Base-by-base conservation (phyloP, 331 rosid genomes). In the Rhamnella rubrinervis region DNA sequence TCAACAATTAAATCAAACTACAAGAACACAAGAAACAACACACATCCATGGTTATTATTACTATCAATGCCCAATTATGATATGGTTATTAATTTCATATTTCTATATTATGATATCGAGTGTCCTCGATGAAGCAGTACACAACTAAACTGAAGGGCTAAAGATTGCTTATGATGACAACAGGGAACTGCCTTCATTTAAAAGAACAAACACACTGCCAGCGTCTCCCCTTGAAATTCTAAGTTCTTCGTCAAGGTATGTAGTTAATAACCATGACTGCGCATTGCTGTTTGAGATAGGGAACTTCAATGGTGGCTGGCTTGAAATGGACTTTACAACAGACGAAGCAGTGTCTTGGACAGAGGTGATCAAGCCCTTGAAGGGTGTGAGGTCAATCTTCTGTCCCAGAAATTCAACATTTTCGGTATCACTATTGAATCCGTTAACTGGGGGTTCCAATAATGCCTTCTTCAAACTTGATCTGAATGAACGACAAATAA, bases 371-470 rank as follows among this genome's bases (percentile, higher is more conserved):
- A 91, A 44, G 70, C 98, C 91, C 55, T 77, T 87, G 71, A 93
- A 79, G 28, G 92, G 91, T 14, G 96, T 53, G 3, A 93, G 84
- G 69, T 91, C 97, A 10, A 93, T 75, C 70, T 91, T 88, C 25
- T 91, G 95, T 41, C 98, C 98, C 23, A 93, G 55, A 76, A 88
- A 75, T 60, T 93, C 98, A 63, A 88, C 95, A 20, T 87, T 85
- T 61, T 93, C 97, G 1, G 98, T 70, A 93, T 62, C 80, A 69
- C 98, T 63, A 93, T 50, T 0, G 95, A 93, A 78, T 93, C 97
- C 12, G 96, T 93, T 55, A 93, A 81, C 51, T 93, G 97, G 16
- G 98, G 7, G 97, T 91, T 50, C 97, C 95, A n/a, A 93, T 87
- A 59, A 93, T 61, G 25, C 98, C 98, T 83, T 90, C 91, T 16